phyloP scores from a whole-genome alignment of 371 early-diverging fungal genomes.

The Mucor ambiguus region DNA sequence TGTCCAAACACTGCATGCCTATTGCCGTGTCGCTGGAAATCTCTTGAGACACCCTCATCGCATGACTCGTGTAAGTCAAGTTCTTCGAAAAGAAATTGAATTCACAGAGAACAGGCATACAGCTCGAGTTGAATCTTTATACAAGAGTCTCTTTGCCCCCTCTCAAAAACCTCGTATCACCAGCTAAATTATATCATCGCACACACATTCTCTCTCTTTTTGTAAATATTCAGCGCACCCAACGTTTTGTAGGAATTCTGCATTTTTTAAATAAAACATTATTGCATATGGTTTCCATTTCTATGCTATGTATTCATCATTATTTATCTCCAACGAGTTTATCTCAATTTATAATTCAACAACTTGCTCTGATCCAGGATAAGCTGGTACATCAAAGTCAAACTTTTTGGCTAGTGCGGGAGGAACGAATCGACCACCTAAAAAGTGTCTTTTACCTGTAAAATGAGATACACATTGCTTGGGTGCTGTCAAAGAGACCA shows the following conservation, averaged over 20 bases:
- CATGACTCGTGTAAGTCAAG: conserved; percentile 17
- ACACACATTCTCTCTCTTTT: neutral
- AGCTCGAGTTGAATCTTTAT: neutral
- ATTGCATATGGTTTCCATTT: neutral
- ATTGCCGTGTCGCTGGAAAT: conserved; percentile 24
- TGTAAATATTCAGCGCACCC: neutral
- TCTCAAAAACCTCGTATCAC: neutral
- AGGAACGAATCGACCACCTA: conserved; percentile 91
- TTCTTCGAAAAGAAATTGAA: conserved; percentile 12
- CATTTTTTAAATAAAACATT: neutral
- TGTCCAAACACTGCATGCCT: conserved; percentile 16
- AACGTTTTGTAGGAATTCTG: neutral
- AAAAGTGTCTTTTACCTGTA: conserved; percentile 75
- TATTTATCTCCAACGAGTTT: neutral
- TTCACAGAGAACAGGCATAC: conserved; percentile 4
- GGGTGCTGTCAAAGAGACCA: conserved; percentile 92
- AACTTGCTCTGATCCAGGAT: conserved; percentile 67
- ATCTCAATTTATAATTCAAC: conserved; percentile 29
- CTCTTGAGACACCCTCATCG: conserved; percentile 25
- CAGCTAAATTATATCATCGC: neutral
- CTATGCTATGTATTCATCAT: neutral
- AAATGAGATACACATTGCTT: conserved; percentile 75
- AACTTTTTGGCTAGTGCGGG: conserved; percentile 63
- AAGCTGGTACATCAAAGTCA: conserved; percentile 65
- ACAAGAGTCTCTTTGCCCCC: conserved; percentile 1